Evolutionary conservation across 2,329 filamentous ascomycete species (phyloP).

Genomic region (Dactylellina parvicollis): DNA sequence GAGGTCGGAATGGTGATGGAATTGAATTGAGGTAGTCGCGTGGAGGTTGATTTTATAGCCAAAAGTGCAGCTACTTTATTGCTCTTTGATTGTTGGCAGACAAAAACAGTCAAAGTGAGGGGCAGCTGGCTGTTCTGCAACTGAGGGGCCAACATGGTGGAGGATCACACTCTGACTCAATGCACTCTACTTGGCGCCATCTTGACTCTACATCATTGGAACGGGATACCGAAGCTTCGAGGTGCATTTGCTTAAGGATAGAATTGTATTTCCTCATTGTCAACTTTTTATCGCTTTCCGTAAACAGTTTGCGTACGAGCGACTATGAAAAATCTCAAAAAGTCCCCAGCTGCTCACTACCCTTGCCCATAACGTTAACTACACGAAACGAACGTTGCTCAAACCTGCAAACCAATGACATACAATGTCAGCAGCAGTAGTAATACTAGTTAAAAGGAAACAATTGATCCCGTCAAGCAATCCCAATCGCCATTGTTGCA

Average conservation of each 20-base stretch:
- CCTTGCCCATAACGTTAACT: neutral
- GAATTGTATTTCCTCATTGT: conserved; percentile 7
- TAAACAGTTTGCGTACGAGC: neutral
- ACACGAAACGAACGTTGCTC: neutral
- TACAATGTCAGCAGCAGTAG: conserved; percentile 4
- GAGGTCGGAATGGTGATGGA: neutral
- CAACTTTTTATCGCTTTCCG: conserved; percentile 13
- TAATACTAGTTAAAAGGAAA: neutral
- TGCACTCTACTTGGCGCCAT: neutral
- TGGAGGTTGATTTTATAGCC: conserved; percentile 3
- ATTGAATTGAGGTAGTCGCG: neutral
- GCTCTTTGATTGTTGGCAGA: neutral
- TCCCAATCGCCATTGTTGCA: neutral
- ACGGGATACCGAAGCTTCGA: neutral
- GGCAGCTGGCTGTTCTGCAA: neutral
- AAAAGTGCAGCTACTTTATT: conserved; percentile 23
- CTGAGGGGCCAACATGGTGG: neutral
- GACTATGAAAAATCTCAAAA: neutral
- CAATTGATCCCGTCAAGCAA: neutral
- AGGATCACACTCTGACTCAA: conserved; percentile 36
- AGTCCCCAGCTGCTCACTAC: neutral
- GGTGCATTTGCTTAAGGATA: neutral
- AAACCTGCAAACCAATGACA: neutral
- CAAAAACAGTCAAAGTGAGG: conserved; percentile 9
- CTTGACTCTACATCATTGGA: neutral